A percentile compares a stretch with the other conserved stretches of the same genome.
Evolutionary conservation across 108 stramenopile genomes (phyloP).

Genomic region (Nannochloropsis salina): DNA sequence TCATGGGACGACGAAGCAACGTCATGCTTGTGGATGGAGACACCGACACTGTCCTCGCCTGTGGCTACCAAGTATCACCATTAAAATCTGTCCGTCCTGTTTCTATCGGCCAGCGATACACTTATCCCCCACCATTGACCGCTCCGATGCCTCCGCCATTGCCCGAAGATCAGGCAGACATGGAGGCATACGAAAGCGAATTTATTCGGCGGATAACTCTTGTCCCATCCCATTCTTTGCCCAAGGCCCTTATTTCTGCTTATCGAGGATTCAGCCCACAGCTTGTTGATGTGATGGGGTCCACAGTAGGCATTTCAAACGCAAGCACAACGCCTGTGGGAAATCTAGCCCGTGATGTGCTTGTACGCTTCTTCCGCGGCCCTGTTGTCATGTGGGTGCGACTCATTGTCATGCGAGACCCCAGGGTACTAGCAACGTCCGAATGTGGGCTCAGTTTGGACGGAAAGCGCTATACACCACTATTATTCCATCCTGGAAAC

Average conservation of each 20-base stretch:
- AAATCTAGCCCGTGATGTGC: not conserved
- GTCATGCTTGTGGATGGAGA: conserved; percentile 20
- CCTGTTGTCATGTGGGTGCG: not conserved
- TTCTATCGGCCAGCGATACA: not conserved
- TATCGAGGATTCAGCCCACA: conserved; percentile 19
- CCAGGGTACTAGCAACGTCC: not conserved
- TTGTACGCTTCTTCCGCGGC: not conserved
- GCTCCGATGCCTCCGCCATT: not conserved
- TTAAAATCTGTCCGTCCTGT: not conserved
- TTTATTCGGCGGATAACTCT: not conserved
- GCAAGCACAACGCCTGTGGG: conserved; percentile 9
- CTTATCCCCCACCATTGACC: not conserved
- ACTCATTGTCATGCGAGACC: not conserved
- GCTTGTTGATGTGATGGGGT: not conserved
- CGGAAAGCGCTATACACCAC: not conserved
- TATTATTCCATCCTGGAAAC: not conserved
- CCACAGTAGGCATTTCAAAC: not conserved
- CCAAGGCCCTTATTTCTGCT: conserved; percentile 19
- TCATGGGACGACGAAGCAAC: conserved; percentile 40
- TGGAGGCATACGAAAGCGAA: not conserved
- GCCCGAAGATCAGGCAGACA: not conserved
- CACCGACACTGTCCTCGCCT: conserved; percentile 26
- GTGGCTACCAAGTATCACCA: conserved; percentile 31
- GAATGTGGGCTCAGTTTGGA: not conserved
- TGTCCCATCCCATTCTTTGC: not conserved